Evolutionary conservation across 768 basidiomycete genomes (phyloP).

Genomic region (Rhodotorula toruloides): DNA sequence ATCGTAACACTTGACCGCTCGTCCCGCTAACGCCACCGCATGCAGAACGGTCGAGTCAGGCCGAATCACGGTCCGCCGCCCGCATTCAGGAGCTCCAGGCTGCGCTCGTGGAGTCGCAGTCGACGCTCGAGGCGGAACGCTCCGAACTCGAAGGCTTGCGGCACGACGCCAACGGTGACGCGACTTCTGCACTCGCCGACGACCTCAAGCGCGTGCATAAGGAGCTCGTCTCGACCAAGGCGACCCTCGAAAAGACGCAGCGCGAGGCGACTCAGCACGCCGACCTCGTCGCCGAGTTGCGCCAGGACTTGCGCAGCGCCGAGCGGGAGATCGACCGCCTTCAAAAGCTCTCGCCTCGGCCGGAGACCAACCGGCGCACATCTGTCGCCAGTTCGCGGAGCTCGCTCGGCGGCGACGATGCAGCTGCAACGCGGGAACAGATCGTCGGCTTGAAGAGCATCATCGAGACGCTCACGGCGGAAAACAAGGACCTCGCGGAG

Average conservation of each 20-base stretch:
- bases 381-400: constrained; percentile 22
- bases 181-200: constrained; percentile 48
- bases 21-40: background rate
- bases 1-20: no score
- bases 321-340: constrained; percentile 40
- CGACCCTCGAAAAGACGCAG: constrained; percentile 40
- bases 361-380: background rate
- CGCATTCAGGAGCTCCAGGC: constrained; percentile 82
- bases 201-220: constrained; percentile 56
- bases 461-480: constrained; percentile 79
- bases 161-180: constrained; percentile 66
- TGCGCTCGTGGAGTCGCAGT: constrained; percentile 77
- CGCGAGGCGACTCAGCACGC: constrained; percentile 9
- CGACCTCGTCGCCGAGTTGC: constrained; percentile 19
- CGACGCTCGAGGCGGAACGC: constrained; percentile 79
- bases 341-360: constrained; percentile 1
- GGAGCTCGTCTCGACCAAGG: constrained; percentile 53
- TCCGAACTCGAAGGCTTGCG: constrained; percentile 80
- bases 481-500: constrained; percentile 64
- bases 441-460: constrained; percentile 82
- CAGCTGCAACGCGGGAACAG: constrained; percentile 53
- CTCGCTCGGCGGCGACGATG: constrained; percentile 35
- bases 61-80: constrained; percentile 59
- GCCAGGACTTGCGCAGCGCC: constrained; percentile 40
- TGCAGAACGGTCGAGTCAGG: constrained; percentile 48